Percentiles rank a stretch among this genome's conserved stretches.
Evolutionary conservation across 208 protist species (phyloP).

Genomic region (Trypanosomatidae sp.): DNA sequence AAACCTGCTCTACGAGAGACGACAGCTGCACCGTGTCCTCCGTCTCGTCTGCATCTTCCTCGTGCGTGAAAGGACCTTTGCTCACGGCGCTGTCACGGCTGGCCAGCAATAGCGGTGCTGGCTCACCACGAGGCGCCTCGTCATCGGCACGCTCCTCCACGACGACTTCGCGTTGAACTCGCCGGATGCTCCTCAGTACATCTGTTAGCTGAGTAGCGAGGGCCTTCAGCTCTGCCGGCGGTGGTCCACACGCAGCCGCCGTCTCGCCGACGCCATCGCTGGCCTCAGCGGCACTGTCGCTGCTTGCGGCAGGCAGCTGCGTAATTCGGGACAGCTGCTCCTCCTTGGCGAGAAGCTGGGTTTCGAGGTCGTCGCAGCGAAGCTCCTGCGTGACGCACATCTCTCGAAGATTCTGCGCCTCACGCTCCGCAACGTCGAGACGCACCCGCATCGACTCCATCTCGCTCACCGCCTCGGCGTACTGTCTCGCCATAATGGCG

Average conservation of each 20-base stretch:
- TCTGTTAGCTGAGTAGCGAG: too few relatives aligned
- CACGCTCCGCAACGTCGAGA: constrained; percentile 13
- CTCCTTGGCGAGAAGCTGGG: constrained; percentile 42
- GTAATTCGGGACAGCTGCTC: constrained; percentile 38
- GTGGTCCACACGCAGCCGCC: not conserved
- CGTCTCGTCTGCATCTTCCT: too few relatives aligned
- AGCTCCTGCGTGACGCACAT: constrained; percentile 25
- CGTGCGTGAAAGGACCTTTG: too few relatives aligned
- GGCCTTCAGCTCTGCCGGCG: too few relatives aligned
- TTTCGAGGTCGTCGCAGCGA: constrained; percentile 49
- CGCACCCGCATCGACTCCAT: constrained; percentile 21
- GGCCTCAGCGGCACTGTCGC: too few relatives aligned
- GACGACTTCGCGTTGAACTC: too few relatives aligned
- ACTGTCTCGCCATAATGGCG: constrained; percentile 18
- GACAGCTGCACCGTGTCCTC: not conserved
- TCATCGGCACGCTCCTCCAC: too few relatives aligned
- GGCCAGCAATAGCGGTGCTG: too few relatives aligned
- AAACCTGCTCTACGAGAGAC: constrained; percentile 1
- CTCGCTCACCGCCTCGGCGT: constrained; percentile 18
- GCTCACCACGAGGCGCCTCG: too few relatives aligned
- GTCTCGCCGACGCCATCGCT: too few relatives aligned
- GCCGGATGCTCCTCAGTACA: too few relatives aligned
- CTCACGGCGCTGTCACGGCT: not conserved
- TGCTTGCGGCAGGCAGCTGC: too few relatives aligned
- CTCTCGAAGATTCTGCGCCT: constrained; percentile 20